These are phyloP conservation scores for Sugiyamaella grinbergsii DNA, from an alignment of 1,139 yeast genomes.

Conservation along the genomic window DNA sequence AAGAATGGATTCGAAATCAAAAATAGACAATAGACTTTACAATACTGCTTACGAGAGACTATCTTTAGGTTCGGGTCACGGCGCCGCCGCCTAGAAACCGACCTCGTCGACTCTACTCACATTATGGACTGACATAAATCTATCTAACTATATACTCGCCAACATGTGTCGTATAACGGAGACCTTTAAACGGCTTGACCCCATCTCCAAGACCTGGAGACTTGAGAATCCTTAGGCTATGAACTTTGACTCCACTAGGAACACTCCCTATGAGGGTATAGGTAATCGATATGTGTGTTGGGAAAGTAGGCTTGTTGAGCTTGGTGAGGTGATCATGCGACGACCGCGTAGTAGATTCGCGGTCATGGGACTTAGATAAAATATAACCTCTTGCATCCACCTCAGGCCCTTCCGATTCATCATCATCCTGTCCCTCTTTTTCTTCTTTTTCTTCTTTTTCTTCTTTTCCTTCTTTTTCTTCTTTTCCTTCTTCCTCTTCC, in stretches of 20 bases:
- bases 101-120: too few relatives aligned
- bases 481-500: slow-evolving; percentile 18
- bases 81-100: too few relatives aligned
- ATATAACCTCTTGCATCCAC: slow-evolving; percentile 15
- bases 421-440: background rate
- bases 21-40: slow-evolving; percentile 19
- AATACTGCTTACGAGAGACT: too few relatives aligned
- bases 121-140: too few relatives aligned
- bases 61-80: too few relatives aligned
- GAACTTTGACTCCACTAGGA: slow-evolving; percentile 76
- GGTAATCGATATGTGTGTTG: slow-evolving; percentile 54
- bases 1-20: slow-evolving; percentile 42
- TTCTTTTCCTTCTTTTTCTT: too few relatives aligned
- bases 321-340: slow-evolving; percentile 5
- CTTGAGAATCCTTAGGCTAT: slow-evolving; percentile 59
- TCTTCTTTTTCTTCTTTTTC: slow-evolving; percentile 8
- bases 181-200: slow-evolving; percentile 88
- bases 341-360: background rate
- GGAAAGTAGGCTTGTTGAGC: slow-evolving; percentile 43
- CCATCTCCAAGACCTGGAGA: slow-evolving; percentile 61
- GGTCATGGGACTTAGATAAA: too few relatives aligned
- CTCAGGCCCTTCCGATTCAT: slow-evolving; percentile 15
- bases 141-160: slow-evolving; percentile 60
- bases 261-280: slow-evolving; percentile 69
- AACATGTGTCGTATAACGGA: slow-evolving; percentile 70